Evolutionary conservation across 257 asterid species (phyloP).

Genomic region (Osmanthus fragrans): DNA sequence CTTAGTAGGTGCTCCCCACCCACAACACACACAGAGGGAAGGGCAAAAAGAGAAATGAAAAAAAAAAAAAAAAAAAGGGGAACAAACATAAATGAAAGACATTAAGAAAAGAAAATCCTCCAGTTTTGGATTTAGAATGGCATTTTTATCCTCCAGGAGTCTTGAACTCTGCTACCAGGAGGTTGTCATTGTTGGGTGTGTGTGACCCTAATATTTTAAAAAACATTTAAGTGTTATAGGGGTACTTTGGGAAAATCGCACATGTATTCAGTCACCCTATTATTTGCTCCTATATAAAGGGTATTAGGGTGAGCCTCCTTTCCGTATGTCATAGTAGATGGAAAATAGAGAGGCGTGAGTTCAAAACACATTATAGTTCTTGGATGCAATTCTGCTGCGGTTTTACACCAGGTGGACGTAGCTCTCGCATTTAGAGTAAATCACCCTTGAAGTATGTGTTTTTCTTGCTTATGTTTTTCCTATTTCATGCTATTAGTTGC

Average conservation of each 20-base stretch:
- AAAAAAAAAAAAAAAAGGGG: too few relatives aligned
- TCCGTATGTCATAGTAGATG: not conserved
- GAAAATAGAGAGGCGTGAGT: not conserved
- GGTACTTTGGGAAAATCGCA: too few relatives aligned
- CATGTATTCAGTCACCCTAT: not conserved
- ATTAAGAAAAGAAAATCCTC: not conserved
- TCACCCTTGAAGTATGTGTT: not conserved
- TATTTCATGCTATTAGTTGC: not conserved
- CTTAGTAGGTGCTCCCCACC: conserved; percentile 5
- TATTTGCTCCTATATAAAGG: not conserved
- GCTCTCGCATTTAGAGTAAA: not conserved
- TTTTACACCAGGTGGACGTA: not conserved
- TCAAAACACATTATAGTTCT: too few relatives aligned
- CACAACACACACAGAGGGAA: not conserved
- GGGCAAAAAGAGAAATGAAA: not conserved
- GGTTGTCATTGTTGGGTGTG: not conserved
- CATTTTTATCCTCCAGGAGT: not conserved
- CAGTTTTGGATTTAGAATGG: not conserved
- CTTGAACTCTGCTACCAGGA: not conserved
- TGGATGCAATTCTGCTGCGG: not conserved
- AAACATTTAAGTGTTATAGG: not conserved
- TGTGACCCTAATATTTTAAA: not conserved
- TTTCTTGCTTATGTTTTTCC: not conserved
- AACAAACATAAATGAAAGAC: not conserved
- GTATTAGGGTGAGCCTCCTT: not conserved